phyloP scores from a whole-genome alignment of 108 stramenopile genomes.

The Aurantiochytrium sp. region DNA sequence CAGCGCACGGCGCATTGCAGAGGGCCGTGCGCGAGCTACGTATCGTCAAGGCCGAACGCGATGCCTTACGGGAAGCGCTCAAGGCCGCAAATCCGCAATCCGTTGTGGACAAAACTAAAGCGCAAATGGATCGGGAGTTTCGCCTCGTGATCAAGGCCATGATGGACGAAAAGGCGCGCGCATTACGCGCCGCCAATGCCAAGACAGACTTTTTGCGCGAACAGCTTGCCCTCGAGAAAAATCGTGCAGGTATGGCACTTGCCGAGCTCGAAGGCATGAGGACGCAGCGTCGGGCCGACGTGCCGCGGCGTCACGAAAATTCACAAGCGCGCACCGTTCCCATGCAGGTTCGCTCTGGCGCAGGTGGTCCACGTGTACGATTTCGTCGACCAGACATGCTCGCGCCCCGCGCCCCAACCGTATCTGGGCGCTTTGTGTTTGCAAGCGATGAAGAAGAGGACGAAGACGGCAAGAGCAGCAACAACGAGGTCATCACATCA shows the following conservation, averaged over 20 bases:
- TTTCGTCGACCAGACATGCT: neutral
- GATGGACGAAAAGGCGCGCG: neutral
- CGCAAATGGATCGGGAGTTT: neutral
- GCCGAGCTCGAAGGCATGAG: neutral
- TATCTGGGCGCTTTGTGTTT: neutral
- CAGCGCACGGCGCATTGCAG: neutral
- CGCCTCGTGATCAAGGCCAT: neutral
- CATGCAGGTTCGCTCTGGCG: neutral
- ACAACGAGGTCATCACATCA: neutral
- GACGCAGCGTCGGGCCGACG: neutral
- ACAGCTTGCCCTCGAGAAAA: neutral
- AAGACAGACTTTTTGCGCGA: neutral
- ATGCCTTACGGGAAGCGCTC: neutral
- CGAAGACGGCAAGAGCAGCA: neutral
- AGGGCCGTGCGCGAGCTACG: neutral
- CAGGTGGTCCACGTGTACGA: neutral
- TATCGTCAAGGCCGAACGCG: neutral
- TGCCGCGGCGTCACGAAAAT: neutral
- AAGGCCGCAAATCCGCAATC: neutral
- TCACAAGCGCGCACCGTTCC: neutral
- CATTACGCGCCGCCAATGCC: neutral
- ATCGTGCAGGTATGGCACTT: neutral
- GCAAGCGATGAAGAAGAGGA: neutral
- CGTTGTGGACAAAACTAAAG: neutral
- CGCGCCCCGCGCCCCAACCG: neutral